A percentile compares a stretch with the other conserved stretches of the same genome.
These are phyloP conservation scores for Aspergillus brasiliensis DNA, from an alignment of 2,329 filamentous ascomycete species.

Conservation along the genomic window DNA sequence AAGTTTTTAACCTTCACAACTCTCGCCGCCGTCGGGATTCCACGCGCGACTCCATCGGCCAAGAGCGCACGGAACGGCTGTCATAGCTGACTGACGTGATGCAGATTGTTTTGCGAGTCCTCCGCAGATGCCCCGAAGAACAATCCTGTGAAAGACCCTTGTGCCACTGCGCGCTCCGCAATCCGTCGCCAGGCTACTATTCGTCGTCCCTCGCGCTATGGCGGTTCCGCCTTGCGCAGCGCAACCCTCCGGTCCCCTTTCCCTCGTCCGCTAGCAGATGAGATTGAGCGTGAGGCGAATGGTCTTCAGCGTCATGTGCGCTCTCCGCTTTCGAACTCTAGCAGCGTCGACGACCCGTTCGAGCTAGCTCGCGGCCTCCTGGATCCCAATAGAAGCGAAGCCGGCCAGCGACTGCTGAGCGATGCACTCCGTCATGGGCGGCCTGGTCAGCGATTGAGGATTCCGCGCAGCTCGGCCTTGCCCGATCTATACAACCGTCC, in stretches of 20 bases:
- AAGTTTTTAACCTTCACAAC: conserved; percentile 2
- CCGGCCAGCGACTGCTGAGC: conserved; percentile 36
- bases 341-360: conserved; percentile 32
- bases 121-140: conserved; percentile 45
- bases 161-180: conserved; percentile 56
- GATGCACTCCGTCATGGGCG: conserved; percentile 39
- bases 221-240: conserved; percentile 29
- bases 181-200: conserved; percentile 57
- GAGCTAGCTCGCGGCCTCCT: conserved; percentile 25
- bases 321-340: conserved; percentile 30
- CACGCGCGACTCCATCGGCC: conserved; percentile 19
- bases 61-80: conserved; percentile 13
- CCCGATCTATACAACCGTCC: conserved; percentile 29
- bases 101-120: conserved; percentile 58
- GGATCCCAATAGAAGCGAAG: conserved; percentile 35
- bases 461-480: conserved; percentile 39
- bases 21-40: conserved; percentile 10
- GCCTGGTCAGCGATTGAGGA: conserved; percentile 37
- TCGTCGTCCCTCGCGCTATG: conserved; percentile 33
- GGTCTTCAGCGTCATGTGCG: conserved; percentile 26
- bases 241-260: conserved; percentile 32
- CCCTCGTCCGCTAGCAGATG: conserved; percentile 32
- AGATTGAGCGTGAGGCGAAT: conserved; percentile 33
- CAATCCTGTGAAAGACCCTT: conserved; percentile 54
- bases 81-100: conserved; percentile 28